Base-by-base conservation (phyloP, 169 alveolate genomes). In the Plasmodium gaboni region DNA sequence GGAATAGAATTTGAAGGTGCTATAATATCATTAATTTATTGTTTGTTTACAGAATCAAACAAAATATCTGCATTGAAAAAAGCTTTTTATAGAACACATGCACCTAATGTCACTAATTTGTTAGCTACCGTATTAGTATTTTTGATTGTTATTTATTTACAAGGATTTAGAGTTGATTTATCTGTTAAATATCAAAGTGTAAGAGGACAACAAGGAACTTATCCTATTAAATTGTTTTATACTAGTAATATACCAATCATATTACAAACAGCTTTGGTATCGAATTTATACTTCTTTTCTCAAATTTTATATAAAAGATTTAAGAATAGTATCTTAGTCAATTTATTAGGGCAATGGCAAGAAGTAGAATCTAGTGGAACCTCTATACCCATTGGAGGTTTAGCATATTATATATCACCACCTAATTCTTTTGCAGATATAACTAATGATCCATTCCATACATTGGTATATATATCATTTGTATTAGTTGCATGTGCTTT, bases 1-100 rank as follows among this genome's bases (percentile, higher is more conserved):
- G 99, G 99, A 9, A 97, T 99, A 32, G 99, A 99, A 94, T 99
- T 98, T 91, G 99, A 99, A 94, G 99, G 99, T 4, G 99, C 99
- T 0, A 94, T 99, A 61, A 97, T 99, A 42, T 98, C 99, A 13
- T 96, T 99, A 24, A 97, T 99, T 96, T 99, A 99, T 94, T 97
- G 98, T 87, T 95, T 99, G 71, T 95, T 98, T 51, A 97, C 99
- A 3, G 97, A 97, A 96, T 78, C 95, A n/a, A 94, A 94, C 87
- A 91, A 92, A 85, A 61, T 94, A 70, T 88, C 96, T n/a, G 95
- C 96, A 15, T 93, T 93, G 74, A 91, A 90, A 60, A 94, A 88
- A 88, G 99, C 99, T 26, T 98, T 99, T 93, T 97, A 98, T 92
- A 96, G 99, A 87, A 96, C 98, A 68, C 97, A 97, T 67, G 99